Evolutionary conservation across 805 yeast genomes (phyloP).

Genomic region (Komagataella kurtzmanii): DNA sequence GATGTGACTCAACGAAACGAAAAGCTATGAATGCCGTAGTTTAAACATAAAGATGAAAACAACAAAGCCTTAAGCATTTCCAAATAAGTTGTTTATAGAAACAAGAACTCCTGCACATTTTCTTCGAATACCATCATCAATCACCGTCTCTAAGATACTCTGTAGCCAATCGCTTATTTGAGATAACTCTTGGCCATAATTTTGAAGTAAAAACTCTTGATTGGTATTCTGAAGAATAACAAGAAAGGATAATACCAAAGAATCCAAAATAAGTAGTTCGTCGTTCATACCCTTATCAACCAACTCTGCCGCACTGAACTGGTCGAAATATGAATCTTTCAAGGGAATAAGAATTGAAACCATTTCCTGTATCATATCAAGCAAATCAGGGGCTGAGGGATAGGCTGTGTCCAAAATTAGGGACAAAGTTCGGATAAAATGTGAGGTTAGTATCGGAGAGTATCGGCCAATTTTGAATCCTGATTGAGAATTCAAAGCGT

Average conservation of each 20-base stretch:
- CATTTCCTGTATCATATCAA: constrained; percentile 46
- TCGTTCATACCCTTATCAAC: constrained; percentile 1
- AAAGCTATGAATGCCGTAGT: background rate
- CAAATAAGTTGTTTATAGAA: background rate
- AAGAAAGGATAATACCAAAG: constrained; percentile 4
- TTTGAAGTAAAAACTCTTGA: constrained; percentile 3
- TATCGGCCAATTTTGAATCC: constrained; percentile 38
- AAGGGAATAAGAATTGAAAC: constrained; percentile 17
- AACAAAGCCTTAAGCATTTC: background rate
- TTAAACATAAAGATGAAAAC: background rate
- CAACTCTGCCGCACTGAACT: background rate
- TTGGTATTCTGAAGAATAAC: constrained; percentile 6
- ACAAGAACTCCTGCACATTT: constrained; percentile 1
- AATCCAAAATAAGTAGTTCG: constrained; percentile 4
- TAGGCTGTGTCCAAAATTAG: constrained; percentile 44
- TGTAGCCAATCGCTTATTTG: constrained; percentile 1
- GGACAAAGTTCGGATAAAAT: constrained; percentile 44
- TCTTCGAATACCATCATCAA: background rate
- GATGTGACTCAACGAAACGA: background rate
- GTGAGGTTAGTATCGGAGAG: constrained; percentile 39
- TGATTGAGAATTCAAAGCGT: constrained; percentile 14
- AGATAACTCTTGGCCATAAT: constrained; percentile 4
- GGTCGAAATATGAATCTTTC: background rate
- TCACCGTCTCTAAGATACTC: background rate
- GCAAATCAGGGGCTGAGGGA: constrained; percentile 35